Evolutionary conservation across 176 grass and related monocot species (phyloP), one percentile per base, ranked within the genome.

Genomic region (Coix lacrymajobi): DNA sequence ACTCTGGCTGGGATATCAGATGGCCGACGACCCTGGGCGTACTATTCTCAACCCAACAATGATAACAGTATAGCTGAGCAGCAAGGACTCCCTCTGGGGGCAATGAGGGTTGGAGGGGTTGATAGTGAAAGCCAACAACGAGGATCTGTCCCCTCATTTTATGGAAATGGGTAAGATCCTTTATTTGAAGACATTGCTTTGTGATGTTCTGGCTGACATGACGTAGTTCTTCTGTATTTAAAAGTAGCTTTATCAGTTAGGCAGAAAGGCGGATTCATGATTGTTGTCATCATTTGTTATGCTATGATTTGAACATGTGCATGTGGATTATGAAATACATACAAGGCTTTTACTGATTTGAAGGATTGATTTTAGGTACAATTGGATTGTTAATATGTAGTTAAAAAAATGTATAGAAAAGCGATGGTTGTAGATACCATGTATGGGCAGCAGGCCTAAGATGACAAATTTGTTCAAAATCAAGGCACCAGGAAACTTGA

Each of bases 151-250:
- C 63, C 85, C 20, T 60, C 77, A 41, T 64, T 85, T 72, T 84
- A 81, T 85, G 77, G 89, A 80, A 88, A 85, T 38, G 72, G 85
- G 89, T 91, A 66, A 77, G 77, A 75, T 51, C 16, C 24, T 57
- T 46, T 75, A 62, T 67, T 58, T 41, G 29, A 19, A 8, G 7
- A 26, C 14, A 20, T 78, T 71, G 31, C 7, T 70, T 75, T 75
- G 54, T 83, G 65, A 66, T 72, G 44, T 66, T 41, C 17, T 64
- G 62, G 33, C 44, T 65, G 19, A 24, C 7, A 51, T 64, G 54
- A 43, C 33, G 61, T 24, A 52, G 43, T 77, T 81, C 57, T 77
- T 81, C 57, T 62, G 38, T 48, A 48, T 1, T 1, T 60, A 60
- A 60, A 66, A 24, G 11, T 49, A 79, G 2, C 31, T 79, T 51